A percentile compares a stretch with the other conserved stretches of the same genome.
Evolutionary conservation across 1,284 basidiomycete genomes (phyloP).

Genomic region (Earliella scabrosa): DNA sequence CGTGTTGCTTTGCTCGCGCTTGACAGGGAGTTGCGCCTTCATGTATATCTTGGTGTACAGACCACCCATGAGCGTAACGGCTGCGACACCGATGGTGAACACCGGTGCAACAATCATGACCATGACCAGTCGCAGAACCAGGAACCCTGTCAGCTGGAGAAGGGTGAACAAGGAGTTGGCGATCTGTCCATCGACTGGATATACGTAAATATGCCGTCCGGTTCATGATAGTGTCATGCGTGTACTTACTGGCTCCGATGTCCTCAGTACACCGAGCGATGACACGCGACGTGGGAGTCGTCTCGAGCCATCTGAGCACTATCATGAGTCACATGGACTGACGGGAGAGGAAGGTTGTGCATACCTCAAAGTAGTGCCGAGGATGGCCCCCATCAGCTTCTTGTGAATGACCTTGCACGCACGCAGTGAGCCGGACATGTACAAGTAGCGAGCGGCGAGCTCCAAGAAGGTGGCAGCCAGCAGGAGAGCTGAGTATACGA

Average conservation of each 20-base stretch:
- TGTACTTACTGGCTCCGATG: conserved; percentile 40
- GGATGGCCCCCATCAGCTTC: conserved; percentile 53
- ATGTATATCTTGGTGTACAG: conserved; percentile 57
- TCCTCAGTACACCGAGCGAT: conserved; percentile 59
- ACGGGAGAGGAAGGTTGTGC: conserved; percentile 16
- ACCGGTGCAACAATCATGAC: conserved; percentile 48
- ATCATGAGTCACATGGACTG: not conserved
- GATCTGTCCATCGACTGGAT: conserved; percentile 32
- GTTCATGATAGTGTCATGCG: not conserved
- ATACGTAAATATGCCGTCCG: not conserved
- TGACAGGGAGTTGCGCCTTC: conserved; percentile 75
- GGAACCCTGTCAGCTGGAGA: conserved; percentile 29
- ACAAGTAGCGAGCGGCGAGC: conserved; percentile 31
- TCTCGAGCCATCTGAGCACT: conserved; percentile 47
- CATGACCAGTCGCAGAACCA: conserved; percentile 45
- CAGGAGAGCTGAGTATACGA: conserved; percentile 44
- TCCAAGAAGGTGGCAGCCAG: conserved; percentile 31
- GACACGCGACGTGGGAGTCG: conserved; percentile 55
- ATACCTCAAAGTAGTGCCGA: conserved; percentile 54
- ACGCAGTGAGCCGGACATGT: conserved; percentile 42
- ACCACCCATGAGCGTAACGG: conserved; percentile 47
- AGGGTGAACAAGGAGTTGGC: conserved; percentile 24
- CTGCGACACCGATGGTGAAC: conserved; percentile 40
- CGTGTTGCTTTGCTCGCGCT: conserved; percentile 70
- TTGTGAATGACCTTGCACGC: conserved; percentile 61